Percentiles rank a stretch among this genome's conserved stretches.
Evolutionary conservation across 2,329 filamentous ascomycete genomes (phyloP).

Genomic region (Dactylellina leptospora): DNA sequence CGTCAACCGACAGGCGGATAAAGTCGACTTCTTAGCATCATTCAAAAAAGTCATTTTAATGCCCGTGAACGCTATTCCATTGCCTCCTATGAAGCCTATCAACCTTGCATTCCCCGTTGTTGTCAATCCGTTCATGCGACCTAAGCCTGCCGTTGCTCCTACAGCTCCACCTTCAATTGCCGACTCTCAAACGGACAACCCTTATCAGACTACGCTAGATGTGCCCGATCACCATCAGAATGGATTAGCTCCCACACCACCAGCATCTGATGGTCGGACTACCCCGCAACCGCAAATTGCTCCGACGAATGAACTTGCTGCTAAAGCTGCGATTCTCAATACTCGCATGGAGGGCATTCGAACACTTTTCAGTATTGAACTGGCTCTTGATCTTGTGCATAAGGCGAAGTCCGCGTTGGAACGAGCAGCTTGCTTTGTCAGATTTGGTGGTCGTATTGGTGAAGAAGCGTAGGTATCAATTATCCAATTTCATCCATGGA

Average conservation of each 20-base stretch:
- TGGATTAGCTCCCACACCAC: constrained; percentile 9
- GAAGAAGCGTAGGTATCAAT: constrained; percentile 71
- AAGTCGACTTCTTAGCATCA: constrained; percentile 92
- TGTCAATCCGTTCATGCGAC: constrained; percentile 49
- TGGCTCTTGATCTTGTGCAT: constrained; percentile 88
- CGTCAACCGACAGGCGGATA: constrained; percentile 91
- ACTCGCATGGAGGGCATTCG: constrained; percentile 92
- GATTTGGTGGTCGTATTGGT: constrained; percentile 79
- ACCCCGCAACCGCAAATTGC: constrained; percentile 58
- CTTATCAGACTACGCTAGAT: constrained; percentile 57
- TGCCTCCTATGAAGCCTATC: constrained; percentile 44
- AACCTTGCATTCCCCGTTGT: constrained; percentile 30
- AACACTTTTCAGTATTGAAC: constrained; percentile 93
- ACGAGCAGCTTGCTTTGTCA: constrained; percentile 81
- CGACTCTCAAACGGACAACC: constrained; percentile 54
- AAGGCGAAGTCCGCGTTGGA: constrained; percentile 87
- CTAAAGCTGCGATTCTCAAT: constrained; percentile 97
- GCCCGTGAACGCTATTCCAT: constrained; percentile 82
- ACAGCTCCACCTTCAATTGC: constrained; percentile 36
- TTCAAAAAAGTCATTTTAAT: constrained; percentile 99
- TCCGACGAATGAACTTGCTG: constrained; percentile 78
- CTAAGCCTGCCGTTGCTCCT: constrained; percentile 54
- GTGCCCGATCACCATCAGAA: constrained; percentile 29
- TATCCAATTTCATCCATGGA: neutral
- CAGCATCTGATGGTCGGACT: constrained; percentile 14